These are phyloP conservation scores for Saturnispora silvae DNA, from an alignment of 805 yeast genomes.

Conservation along the genomic window DNA sequence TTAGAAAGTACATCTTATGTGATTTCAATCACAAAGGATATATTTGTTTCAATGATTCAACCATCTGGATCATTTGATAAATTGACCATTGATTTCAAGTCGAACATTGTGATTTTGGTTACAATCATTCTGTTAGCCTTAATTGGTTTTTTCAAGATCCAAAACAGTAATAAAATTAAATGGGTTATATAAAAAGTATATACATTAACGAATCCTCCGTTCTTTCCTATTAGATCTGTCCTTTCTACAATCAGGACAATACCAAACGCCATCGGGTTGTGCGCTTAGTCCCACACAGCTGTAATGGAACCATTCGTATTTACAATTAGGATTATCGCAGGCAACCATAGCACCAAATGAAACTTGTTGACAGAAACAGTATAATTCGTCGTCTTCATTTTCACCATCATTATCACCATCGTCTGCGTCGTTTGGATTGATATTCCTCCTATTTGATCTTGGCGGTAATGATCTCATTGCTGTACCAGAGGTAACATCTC, in stretches of 20 bases:
- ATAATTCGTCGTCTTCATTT: slow-evolving; percentile 57
- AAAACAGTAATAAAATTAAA: slow-evolving; percentile 4
- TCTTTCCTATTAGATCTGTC: slow-evolving; percentile 9
- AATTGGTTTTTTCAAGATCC: slow-evolving; percentile 31
- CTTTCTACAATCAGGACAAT: slow-evolving; percentile 75
- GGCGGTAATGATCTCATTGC: slow-evolving; percentile 10
- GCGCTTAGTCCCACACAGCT: slow-evolving; percentile 83
- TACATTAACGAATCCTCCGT: slow-evolving; percentile 1
- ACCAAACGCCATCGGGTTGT: slow-evolving; percentile 95
- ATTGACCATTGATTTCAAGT: slow-evolving; percentile 58
- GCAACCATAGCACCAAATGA: slow-evolving; percentile 68
- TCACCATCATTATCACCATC: slow-evolving; percentile 13
- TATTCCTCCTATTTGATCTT: slow-evolving; percentile 9
- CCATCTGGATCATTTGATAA: slow-evolving; percentile 83
- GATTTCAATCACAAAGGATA: slow-evolving; percentile 55
- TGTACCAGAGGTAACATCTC: slow-evolving; percentile 20
- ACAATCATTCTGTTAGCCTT: slow-evolving; percentile 39
- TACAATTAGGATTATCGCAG: slow-evolving; percentile 51
- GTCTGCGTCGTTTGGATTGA: too few relatives aligned
- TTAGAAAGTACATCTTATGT: slow-evolving; percentile 76
- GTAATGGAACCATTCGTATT: slow-evolving; percentile 56
- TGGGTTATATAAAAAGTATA: slow-evolving; percentile 6
- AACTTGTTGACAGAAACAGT: slow-evolving; percentile 89
- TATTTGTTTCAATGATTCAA: slow-evolving; percentile 65
- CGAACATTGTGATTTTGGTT: slow-evolving; percentile 49